Base-by-base conservation (phyloP, 352 stramenopile species). In the Thraustotheca clavata region DNA sequence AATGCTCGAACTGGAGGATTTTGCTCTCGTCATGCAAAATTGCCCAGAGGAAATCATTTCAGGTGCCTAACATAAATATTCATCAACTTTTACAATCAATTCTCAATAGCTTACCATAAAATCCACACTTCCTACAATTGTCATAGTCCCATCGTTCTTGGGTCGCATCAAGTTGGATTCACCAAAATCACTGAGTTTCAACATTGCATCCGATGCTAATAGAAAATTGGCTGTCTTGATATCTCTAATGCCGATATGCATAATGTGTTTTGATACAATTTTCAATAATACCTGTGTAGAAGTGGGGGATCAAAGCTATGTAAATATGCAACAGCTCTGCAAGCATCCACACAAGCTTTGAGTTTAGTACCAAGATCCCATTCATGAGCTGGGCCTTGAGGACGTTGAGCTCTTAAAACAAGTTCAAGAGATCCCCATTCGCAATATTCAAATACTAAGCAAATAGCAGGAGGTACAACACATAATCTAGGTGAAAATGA, bases 201-300 rank as follows among this genome's bases (percentile, higher is more conserved):
- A 66, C 22, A 88, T 55, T 39, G 82, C 88, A 34, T 94, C 80
- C 49, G 90, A 79, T 12, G 79, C 83, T 7, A 94, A 69, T 12
- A 94, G 49, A 48, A 89, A 94, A 60, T 92, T 94, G 72, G 90
- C 85, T 2, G 83, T 90, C 71, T 94, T 94, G 55, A 94, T 90
- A 31, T 94, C 85, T 6, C 55, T 62, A 59, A 31, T 1, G n/a
- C 24, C 18, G 12, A 29, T 9, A 24, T 59, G 2, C 4, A 4
- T 6, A 3, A 3, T 29, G n/a, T n/a, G n/a, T n/a, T n/a, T n/a
- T n/a, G n/a, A n/a, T n/a, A 40, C 26, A 20, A 18, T 5, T 31
- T 2, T 16, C 48, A 57, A 14, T 57, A 24, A 20, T 62, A 62
- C 55, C 85, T 79, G 57, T 94, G 85, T 3, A 94, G 55, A 0